phyloP scores from a whole-genome alignment of 768 basidiomycete species.

The Lentinus tigrinus region DNA sequence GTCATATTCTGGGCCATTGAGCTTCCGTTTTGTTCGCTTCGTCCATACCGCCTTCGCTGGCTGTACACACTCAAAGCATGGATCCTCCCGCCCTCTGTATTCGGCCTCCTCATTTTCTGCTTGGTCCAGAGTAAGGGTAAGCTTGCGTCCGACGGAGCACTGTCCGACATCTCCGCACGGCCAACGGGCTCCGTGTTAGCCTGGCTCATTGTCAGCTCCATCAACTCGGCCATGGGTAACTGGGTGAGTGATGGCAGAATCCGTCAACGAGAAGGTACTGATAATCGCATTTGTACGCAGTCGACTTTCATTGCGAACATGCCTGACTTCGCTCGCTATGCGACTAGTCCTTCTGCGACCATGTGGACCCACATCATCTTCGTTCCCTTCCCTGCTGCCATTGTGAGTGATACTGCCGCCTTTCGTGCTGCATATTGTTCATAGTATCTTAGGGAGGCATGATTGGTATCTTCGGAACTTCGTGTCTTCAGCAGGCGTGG shows the following conservation, averaged over 20 bases:
- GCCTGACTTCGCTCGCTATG: constrained; percentile 22
- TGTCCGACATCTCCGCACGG: constrained; percentile 1
- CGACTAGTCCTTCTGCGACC: constrained; percentile 9
- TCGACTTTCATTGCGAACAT: constrained; percentile 22
- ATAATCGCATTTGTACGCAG: background rate
- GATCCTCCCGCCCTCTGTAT: constrained; percentile 16
- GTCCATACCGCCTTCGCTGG: constrained; percentile 15
- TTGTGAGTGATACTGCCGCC: background rate
- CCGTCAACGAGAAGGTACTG: too few relatives aligned
- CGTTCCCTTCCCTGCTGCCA: constrained; percentile 20
- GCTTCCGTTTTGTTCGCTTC: constrained; percentile 18
- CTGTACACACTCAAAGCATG: constrained; percentile 21
- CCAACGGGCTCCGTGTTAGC: constrained; percentile 12
- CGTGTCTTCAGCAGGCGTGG: constrained; percentile 18
- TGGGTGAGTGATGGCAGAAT: too few relatives aligned
- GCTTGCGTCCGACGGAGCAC: constrained; percentile 4
- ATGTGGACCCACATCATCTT: constrained; percentile 21
- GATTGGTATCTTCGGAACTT: constrained; percentile 21
- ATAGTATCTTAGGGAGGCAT: constrained; percentile 14
- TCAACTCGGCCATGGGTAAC: constrained; percentile 21
- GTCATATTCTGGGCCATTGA: constrained; percentile 19
- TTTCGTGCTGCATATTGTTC: background rate
- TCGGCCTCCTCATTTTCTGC: constrained; percentile 21
- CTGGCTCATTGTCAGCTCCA: constrained; percentile 18
- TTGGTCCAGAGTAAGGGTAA: constrained; percentile 16